phyloP scores from a whole-genome alignment of 2,329 filamentous ascomycete species.

The Colletotrichum simmondsii region DNA sequence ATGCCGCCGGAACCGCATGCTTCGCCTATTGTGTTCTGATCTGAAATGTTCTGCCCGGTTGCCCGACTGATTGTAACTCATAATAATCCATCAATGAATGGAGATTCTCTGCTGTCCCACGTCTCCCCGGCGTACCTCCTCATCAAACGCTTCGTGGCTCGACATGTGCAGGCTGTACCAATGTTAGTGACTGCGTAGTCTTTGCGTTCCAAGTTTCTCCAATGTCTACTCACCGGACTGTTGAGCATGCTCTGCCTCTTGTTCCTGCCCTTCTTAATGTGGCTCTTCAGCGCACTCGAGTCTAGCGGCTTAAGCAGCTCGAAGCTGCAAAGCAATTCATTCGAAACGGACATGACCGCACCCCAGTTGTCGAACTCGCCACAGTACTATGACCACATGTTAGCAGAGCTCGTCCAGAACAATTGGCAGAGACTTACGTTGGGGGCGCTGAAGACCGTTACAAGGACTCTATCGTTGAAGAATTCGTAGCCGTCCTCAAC shows the following conservation, averaged over 20 bases:
- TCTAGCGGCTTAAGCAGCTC: conserved; percentile 96
- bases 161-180: conserved; percentile 61
- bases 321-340: conserved; percentile 94
- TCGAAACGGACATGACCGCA: conserved; percentile 97
- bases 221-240: conserved; percentile 80
- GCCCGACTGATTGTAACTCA: conserved; percentile 30
- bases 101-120: conserved; percentile 21
- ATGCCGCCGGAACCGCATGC: conserved; percentile 17
- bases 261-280: conserved; percentile 98
- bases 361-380: conserved; percentile 99
- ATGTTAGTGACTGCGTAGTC: conserved; percentile 30
- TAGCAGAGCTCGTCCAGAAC: conserved; percentile 36
- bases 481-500: conserved; percentile 99
- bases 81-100: conserved; percentile 20
- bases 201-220: no score
- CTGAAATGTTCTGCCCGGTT: conserved; percentile 25
- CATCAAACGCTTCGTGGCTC: conserved; percentile 65
- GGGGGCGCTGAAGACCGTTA: conserved; percentile 97
- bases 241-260: conserved; percentile 96
- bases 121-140: conserved; percentile 19
- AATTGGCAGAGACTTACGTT: conserved; percentile 77
- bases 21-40: conserved; percentile 7
- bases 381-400: conserved; percentile 78
- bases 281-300: conserved; percentile 94
- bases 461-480: conserved; percentile 92